These are phyloP conservation scores for Citrullus mucosospermus DNA, from an alignment of 306 rosid species.

Conservation along the genomic window DNA sequence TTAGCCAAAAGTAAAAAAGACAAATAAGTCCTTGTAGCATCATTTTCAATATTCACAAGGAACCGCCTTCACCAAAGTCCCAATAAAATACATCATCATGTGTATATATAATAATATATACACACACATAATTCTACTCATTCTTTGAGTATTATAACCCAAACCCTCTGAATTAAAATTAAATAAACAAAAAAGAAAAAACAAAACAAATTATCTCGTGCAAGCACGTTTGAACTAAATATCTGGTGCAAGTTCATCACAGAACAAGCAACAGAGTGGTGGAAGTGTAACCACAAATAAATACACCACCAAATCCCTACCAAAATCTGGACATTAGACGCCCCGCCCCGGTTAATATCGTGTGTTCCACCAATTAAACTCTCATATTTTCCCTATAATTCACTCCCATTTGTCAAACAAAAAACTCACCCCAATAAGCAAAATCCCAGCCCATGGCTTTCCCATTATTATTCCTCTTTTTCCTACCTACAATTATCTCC, in stretches of 20 bases:
- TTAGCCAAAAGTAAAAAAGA: too few relatives aligned
- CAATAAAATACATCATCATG: neutral
- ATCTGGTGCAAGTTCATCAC: too few relatives aligned
- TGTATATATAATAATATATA: too few relatives aligned
- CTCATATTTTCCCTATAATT: neutral
- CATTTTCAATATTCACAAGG: too few relatives aligned
- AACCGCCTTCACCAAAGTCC: too few relatives aligned
- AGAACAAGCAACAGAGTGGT: neutral
- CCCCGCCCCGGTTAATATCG: neutral
- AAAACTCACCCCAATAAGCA: neutral
- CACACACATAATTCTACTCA: neutral
- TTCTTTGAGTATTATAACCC: neutral
- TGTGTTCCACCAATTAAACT: conserved; percentile 3
- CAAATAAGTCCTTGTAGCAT: too few relatives aligned
- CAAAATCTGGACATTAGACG: neutral
- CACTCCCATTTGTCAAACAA: neutral
- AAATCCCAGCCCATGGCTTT: neutral
- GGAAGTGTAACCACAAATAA: neutral
- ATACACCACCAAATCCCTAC: neutral
- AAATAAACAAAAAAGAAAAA: neutral
- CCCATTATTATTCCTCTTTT: neutral
- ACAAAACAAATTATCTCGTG: neutral
- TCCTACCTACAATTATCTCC: neutral
- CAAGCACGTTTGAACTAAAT: neutral
- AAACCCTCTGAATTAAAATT: neutral